These are phyloP conservation scores for Penicillium sp. DNA, from an alignment of 2,329 filamentous ascomycete species.

Conservation along the genomic window DNA sequence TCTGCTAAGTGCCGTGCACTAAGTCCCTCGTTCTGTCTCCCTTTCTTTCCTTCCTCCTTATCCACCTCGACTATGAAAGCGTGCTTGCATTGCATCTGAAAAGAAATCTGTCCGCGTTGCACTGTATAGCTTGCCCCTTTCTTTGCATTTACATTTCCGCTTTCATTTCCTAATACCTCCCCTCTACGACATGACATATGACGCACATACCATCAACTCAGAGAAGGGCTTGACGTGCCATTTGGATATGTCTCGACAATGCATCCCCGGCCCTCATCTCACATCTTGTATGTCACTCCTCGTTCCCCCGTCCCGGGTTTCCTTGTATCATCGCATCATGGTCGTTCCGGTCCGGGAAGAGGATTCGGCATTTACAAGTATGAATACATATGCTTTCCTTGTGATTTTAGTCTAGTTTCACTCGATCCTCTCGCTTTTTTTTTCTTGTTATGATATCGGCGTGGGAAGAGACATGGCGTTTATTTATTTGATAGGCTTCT, in stretches of 20 bases:
- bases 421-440: slow-evolving; percentile 3
- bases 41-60: not conserved
- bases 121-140: slow-evolving; percentile 18
- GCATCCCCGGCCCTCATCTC: not conserved
- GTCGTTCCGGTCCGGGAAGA: not conserved
- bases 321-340: not conserved
- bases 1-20: slow-evolving; percentile 39
- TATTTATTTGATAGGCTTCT: slow-evolving; percentile 7
- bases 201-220: slow-evolving; percentile 20
- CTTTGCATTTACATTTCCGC: not conserved
- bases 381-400: slow-evolving; percentile 16
- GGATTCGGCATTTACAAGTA: slow-evolving; percentile 11
- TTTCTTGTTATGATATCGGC: slow-evolving; percentile 21
- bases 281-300: not conserved
- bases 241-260: not conserved
- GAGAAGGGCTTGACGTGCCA: not conserved
- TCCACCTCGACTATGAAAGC: not conserved
- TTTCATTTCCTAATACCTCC: not conserved
- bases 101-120: not conserved
- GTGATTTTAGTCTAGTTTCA: slow-evolving; percentile 2
- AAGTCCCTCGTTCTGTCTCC: slow-evolving; percentile 13
- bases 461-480: slow-evolving; percentile 13
- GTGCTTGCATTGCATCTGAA: slow-evolving; percentile 9
- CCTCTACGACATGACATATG: slow-evolving; percentile 13
- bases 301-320: not conserved